phyloP scores from a whole-genome alignment of 2,329 filamentous ascomycete species.

The Trichoderma guizhouense region DNA sequence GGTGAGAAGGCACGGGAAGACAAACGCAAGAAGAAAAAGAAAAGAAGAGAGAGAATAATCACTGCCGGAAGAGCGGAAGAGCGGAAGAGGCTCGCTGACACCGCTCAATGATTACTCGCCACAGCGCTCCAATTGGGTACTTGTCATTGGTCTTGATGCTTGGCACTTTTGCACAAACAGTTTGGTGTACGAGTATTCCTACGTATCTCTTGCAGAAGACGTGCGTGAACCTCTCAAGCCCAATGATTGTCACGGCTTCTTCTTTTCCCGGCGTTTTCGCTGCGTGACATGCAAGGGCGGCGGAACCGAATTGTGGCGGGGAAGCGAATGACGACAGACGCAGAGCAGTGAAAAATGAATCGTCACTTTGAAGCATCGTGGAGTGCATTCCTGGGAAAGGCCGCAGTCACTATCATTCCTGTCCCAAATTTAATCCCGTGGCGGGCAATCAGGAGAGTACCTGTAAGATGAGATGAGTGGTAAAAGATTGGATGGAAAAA shows the following conservation, averaged over 20 bases:
- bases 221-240: not conserved
- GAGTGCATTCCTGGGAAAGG: not conserved
- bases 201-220: not conserved
- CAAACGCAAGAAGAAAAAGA: not conserved
- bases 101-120: not conserved
- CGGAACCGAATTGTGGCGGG: not conserved
- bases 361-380: slow-evolving; percentile 4
- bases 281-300: not conserved
- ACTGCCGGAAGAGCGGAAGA: not conserved
- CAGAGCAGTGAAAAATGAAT: not conserved
- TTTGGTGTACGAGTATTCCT: no score
- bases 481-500: not conserved
- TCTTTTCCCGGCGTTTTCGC: not conserved
- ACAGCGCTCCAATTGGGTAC: not conserved
- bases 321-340: slow-evolving; percentile 3
- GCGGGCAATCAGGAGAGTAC: not conserved
- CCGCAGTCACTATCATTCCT: not conserved
- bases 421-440: not conserved
- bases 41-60: not conserved
- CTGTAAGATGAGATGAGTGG: not conserved
- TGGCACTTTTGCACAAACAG: not conserved
- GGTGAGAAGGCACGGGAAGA: not conserved
- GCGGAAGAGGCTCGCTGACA: not conserved
- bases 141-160: no score
- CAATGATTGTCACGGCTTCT: not conserved